A percentile compares a stretch with the other conserved stretches of the same genome.
phyloP scores from a whole-genome alignment of 139 green algal genomes.

The Zygnema circumcarinatum region DNA sequence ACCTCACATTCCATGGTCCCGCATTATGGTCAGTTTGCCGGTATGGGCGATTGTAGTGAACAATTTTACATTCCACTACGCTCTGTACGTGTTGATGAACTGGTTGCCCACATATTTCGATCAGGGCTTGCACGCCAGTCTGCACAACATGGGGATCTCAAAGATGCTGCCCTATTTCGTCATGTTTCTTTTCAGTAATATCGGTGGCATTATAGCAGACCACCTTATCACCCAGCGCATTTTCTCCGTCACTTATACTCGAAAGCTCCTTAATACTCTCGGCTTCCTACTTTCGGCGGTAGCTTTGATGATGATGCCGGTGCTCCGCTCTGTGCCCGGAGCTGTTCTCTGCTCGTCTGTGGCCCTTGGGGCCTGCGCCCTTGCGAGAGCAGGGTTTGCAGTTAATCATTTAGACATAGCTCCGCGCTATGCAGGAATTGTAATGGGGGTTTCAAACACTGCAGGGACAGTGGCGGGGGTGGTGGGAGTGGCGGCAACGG shows the following conservation, averaged over 20 bases:
- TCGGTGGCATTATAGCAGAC: conserved; percentile 75
- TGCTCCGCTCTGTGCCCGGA: conserved; percentile 16
- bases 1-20: conserved; percentile 70
- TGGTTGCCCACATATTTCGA: conserved; percentile 99
- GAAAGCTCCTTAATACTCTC: conserved; percentile 90
- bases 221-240: conserved; percentile 75
- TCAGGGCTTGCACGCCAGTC: conserved; percentile 77
- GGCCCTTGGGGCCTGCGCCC: conserved; percentile 65
- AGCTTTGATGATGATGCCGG: conserved; percentile 62
- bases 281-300: conserved; percentile 62
- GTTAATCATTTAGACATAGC: conserved; percentile 93
- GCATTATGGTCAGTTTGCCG: conserved; percentile 74
- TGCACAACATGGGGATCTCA: conserved; percentile 74
- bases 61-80: conserved; percentile 99
- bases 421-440: conserved; percentile 87
- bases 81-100: conserved; percentile 98
- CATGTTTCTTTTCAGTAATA: conserved; percentile 83
- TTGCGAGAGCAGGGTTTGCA: conserved; percentile 90
- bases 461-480: conserved; percentile 86
- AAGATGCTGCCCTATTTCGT: conserved; percentile 92
- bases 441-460: conserved; percentile 94
- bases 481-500: conserved; percentile 89
- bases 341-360: conserved; percentile 66
- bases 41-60: conserved; percentile 95
- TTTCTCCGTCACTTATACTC: conserved; percentile 66